These are phyloP conservation scores for Sechiopsis laciniata DNA, from an alignment of 306 rosid genomes.

Conservation along the genomic window DNA sequence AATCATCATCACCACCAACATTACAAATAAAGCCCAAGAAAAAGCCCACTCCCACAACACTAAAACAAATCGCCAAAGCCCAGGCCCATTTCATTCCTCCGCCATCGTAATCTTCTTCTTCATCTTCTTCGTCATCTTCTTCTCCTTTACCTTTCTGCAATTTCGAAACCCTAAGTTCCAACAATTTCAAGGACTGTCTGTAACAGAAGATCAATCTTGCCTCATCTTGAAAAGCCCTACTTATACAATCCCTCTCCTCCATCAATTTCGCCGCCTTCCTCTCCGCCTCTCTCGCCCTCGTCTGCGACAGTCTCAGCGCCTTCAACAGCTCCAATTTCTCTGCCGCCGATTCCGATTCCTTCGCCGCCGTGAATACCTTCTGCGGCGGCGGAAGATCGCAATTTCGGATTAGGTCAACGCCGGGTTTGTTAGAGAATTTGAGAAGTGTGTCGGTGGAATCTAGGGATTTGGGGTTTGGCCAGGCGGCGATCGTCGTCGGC, in stretches of 20 bases:
- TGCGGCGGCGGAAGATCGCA: slow-evolving; percentile 95
- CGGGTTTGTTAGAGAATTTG: slow-evolving; percentile 33
- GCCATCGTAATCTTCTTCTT: neutral
- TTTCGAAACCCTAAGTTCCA: slow-evolving; percentile 58
- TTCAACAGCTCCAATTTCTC: slow-evolving; percentile 57
- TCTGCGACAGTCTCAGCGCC: slow-evolving; percentile 74
- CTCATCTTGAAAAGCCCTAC: slow-evolving; percentile 48
- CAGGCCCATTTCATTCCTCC: slow-evolving; percentile 40
- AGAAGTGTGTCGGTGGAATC: slow-evolving; percentile 30
- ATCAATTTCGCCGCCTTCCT: slow-evolving; percentile 43
- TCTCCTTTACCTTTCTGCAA: slow-evolving; percentile 29
- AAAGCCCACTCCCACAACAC: slow-evolving; percentile 57
- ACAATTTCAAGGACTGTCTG: slow-evolving; percentile 62
- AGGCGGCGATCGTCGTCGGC: slow-evolving; percentile 16
- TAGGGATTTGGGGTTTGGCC: slow-evolving; percentile 24
- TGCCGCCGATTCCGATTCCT: slow-evolving; percentile 16
- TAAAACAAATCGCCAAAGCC: slow-evolving; percentile 60
- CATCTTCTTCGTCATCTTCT: neutral
- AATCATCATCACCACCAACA: slow-evolving; percentile 24
- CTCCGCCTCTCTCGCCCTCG: slow-evolving; percentile 74
- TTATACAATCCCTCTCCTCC: slow-evolving; percentile 47
- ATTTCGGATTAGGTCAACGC: slow-evolving; percentile 67
- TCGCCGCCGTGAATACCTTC: slow-evolving; percentile 50
- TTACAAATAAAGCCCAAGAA: slow-evolving; percentile 42
- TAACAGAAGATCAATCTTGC: slow-evolving; percentile 48